Conservation (phyloP, 192 early-diverging fungal genomes). For the Linnemannia zychae region DNA sequence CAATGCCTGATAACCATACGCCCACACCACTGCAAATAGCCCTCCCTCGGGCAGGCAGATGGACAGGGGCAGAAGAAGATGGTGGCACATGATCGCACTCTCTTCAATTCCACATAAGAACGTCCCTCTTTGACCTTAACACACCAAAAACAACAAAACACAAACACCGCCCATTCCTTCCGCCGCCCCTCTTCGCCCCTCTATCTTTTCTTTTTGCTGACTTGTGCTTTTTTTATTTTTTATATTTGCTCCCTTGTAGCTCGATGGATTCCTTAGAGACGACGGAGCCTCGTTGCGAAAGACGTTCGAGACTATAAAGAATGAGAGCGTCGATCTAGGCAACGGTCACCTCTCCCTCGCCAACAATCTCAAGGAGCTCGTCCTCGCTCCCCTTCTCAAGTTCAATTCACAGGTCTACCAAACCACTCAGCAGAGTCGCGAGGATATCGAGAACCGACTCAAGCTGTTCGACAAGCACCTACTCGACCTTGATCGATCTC, state of each 20-base stretch:
- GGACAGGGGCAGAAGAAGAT: background rate
- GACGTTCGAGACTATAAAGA: constrained; percentile 63
- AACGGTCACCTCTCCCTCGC: constrained; percentile 60
- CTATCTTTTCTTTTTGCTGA: background rate
- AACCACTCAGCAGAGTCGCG: constrained; percentile 52
- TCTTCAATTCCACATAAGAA: background rate
- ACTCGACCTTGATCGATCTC: constrained; percentile 61
- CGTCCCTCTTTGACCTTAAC: background rate
- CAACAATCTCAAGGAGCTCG: constrained; percentile 55
- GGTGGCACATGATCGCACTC: background rate
- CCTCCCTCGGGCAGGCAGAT: background rate
- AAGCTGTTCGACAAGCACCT: constrained; percentile 62
- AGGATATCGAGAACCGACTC: constrained; percentile 62
- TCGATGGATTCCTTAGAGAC: constrained; percentile 65
- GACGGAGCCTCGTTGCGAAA: constrained; percentile 67
- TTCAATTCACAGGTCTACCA: constrained; percentile 58
- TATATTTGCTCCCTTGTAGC: constrained; percentile 19
- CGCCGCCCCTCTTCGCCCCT: background rate
- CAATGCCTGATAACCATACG: background rate
- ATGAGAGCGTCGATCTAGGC: constrained; percentile 58
- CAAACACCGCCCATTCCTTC: constrained; percentile 2
- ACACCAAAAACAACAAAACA: background rate
- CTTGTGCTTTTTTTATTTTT: background rate
- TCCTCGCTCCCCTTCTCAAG: constrained; percentile 64
- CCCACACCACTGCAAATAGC: background rate